Evolutionary conservation across 2,329 filamentous ascomycete species (phyloP).

Genomic region (Monosporascus sp.): DNA sequence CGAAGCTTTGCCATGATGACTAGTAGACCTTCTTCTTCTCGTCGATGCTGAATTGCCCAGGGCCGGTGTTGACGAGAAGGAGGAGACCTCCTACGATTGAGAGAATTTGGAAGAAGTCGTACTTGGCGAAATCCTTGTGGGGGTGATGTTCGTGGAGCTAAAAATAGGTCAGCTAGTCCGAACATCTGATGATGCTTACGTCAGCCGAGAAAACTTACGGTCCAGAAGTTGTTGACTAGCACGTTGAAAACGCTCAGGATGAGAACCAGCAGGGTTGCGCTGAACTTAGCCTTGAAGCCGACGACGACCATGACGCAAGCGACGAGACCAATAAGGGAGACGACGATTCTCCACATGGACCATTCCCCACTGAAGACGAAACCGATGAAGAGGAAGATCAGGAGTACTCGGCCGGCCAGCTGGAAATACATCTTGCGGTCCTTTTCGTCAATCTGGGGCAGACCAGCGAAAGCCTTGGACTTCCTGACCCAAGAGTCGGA

Average conservation of each 20-base stretch:
- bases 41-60: conserved; percentile 95
- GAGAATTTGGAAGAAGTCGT: conserved; percentile 99
- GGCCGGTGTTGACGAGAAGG: conserved; percentile 96
- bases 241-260: conserved; percentile 96
- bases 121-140: conserved; percentile 99
- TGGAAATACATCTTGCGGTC: conserved; percentile 99
- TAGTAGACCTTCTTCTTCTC: conserved; percentile 99
- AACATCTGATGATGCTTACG: neutral
- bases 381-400: conserved; percentile 96
- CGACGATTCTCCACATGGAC: conserved; percentile 80
- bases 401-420: conserved; percentile 86
- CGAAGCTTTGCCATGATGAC: neutral
- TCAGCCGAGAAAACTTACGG: conserved; percentile 55
- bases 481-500: conserved; percentile 98
- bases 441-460: conserved; percentile 95
- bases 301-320: conserved; percentile 98
- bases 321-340: conserved; percentile 78
- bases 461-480: conserved; percentile 90
- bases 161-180: conserved; percentile 19
- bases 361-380: conserved; percentile 95
- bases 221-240: conserved; percentile 99
- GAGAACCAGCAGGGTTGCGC: conserved; percentile 88
- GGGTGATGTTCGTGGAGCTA: conserved; percentile 96
- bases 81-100: conserved; percentile 97
- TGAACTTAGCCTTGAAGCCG: conserved; percentile 99